Evolutionary conservation across 2,329 filamentous ascomycete genomes (phyloP), one percentile per base, ranked within the genome.

Genomic region (Eutypa lata): DNA sequence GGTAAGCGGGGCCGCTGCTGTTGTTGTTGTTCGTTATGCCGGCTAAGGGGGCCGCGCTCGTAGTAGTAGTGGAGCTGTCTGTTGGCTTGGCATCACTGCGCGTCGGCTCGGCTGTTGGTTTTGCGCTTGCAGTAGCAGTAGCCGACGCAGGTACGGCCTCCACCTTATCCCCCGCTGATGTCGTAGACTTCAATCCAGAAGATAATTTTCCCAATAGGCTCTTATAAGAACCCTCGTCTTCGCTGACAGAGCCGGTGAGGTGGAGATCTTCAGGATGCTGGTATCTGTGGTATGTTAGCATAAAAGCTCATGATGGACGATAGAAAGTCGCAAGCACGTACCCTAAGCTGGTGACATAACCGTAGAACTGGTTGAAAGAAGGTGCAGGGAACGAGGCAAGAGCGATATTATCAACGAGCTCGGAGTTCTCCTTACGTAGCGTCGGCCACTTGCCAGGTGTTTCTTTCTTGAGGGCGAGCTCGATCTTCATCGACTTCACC

Each of bases 401-500:
- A 8, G 56, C 53, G 16, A 67, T 57, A 44, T 63, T 65, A 22
- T 63, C 62, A 21, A 66, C 52, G 26, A 63, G 48, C 4, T 67
- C 67, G 16, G 74, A 72, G 70, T 88, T 82, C 2, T 54, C 44
- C 22, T 49, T 54, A 38, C 62, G 61, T 33, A 89, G 73, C 1
- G 71, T 64, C 24, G 77, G 69, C 90, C 90, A 94, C 66, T 90
- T 92, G 7, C 86, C 87, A 0, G 81, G 70, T 1, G 69, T 76
- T 40, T 78, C 74, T 70, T 96, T 96, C 55, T 78, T 79, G 16
- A 96, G 78, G 11, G 75, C 80, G 37, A 96, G 74, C 68, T 96
- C 91, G 50, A 96, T 79, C 68, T 96, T 96, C 64, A 85, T 90
- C 1, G 87, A 78, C 42, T 88, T 87, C 50, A 95, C 81, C 1